These are phyloP conservation scores for Hortiboletus rubellus DNA, from an alignment of 1,284 basidiomycete genomes.

Conservation along the genomic window DNA sequence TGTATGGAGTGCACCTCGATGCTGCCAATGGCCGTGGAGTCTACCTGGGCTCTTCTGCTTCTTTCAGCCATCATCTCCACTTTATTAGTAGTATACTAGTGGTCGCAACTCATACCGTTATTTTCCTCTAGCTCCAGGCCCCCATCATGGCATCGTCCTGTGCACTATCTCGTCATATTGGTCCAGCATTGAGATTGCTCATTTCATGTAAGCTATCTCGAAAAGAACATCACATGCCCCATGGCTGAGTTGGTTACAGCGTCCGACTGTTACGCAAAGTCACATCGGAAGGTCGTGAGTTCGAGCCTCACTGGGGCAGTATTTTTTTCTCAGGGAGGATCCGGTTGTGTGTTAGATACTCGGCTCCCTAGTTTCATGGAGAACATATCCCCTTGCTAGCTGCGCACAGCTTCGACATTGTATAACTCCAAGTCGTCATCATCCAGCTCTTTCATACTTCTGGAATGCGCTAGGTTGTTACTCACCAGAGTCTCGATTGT, in stretches of 20 bases:
- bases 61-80: not conserved
- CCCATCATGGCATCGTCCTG: not conserved
- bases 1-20: too few relatives aligned
- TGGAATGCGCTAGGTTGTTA: not conserved
- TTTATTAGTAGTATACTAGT: not conserved
- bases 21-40: too few relatives aligned
- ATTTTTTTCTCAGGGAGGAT: slow-evolving; percentile 6
- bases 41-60: too few relatives aligned
- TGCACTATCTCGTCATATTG: too few relatives aligned
- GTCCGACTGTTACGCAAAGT: slow-evolving; percentile 66
- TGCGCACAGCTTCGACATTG: not conserved
- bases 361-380: too few relatives aligned
- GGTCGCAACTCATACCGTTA: too few relatives aligned
- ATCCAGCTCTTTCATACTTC: not conserved
- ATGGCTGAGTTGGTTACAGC: slow-evolving; percentile 83
- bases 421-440: not conserved
- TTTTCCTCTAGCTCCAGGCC: not conserved
- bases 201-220: not conserved
- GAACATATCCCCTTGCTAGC: too few relatives aligned
- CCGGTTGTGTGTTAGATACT: too few relatives aligned
- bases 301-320: slow-evolving; percentile 74
- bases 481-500: not conserved
- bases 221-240: slow-evolving; percentile 47
- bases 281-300: slow-evolving; percentile 72
- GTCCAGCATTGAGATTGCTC: not conserved